Percentiles rank a stretch among this genome's conserved stretches.
phyloP scores from a whole-genome alignment of 768 basidiomycete species.

The Epithele typhae region DNA sequence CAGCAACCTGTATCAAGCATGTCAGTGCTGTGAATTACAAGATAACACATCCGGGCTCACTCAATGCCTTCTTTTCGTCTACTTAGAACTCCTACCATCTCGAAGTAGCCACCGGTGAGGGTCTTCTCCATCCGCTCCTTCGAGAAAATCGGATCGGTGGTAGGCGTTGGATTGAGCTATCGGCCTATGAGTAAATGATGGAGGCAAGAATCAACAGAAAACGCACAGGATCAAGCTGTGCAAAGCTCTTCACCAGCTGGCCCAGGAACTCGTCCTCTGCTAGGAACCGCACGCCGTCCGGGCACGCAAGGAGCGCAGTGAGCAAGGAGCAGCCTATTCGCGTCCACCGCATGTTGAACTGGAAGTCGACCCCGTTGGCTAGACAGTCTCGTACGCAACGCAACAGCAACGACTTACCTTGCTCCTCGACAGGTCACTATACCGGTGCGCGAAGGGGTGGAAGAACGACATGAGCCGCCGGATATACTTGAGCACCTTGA shows the following conservation, averaged over 20 bases:
- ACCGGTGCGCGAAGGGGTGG: constrained; percentile 85
- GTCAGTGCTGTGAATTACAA: constrained; percentile 2
- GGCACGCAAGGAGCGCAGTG: constrained; percentile 74
- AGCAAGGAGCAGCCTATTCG: constrained; percentile 78
- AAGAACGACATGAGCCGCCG: constrained; percentile 91
- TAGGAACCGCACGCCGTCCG: constrained; percentile 83
- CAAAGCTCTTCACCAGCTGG: constrained; percentile 84
- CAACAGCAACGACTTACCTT: constrained; percentile 38
- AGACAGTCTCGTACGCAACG: no score
- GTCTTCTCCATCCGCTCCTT: constrained; percentile 78
- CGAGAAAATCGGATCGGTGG: constrained; percentile 80
- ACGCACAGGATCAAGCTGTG: constrained; percentile 87
- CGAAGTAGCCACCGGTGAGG: constrained; percentile 88
- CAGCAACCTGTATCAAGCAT: constrained; percentile 57
- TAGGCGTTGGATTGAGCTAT: constrained; percentile 69
- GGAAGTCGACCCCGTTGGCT: no score
- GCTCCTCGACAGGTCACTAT: constrained; percentile 73
- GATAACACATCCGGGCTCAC: constrained; percentile 59
- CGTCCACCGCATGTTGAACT: constrained; percentile 86
- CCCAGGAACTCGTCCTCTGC: constrained; percentile 80
- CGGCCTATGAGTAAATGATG: no score
- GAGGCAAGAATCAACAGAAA: no score
- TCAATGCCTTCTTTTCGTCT: constrained; percentile 86
- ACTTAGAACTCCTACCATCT: constrained; percentile 91
- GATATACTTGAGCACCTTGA: constrained; percentile 85